Conservation (phyloP, 2,329 filamentous ascomycete species). For the Aspergillus sp. region DNA sequence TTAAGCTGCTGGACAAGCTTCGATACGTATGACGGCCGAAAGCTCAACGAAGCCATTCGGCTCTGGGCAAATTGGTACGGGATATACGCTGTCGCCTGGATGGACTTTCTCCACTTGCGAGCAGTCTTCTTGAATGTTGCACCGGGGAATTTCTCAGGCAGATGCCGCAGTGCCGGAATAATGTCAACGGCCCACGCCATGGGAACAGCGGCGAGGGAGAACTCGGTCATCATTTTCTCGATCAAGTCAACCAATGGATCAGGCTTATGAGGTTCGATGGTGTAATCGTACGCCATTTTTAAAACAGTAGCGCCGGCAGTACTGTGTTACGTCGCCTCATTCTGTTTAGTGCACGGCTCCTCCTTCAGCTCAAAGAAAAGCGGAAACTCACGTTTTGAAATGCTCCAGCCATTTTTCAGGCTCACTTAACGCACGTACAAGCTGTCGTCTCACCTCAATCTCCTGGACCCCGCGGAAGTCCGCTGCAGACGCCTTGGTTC, state of each 20-base stretch:
- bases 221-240: slow-evolving; percentile 38
- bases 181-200: slow-evolving; percentile 47
- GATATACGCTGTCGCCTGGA: slow-evolving; percentile 32
- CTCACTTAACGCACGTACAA: slow-evolving; percentile 41
- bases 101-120: slow-evolving; percentile 28
- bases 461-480: slow-evolving; percentile 45
- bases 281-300: slow-evolving; percentile 36
- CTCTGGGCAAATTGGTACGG: slow-evolving; percentile 46
- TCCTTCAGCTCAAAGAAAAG: slow-evolving; percentile 5
- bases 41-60: slow-evolving; percentile 33
- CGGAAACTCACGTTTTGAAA: slow-evolving; percentile 27
- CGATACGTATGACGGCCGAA: slow-evolving; percentile 41
- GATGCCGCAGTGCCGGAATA: slow-evolving; percentile 33
- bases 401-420: slow-evolving; percentile 41
- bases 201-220: slow-evolving; percentile 41
- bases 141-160: slow-evolving; percentile 48
- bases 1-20: slow-evolving; percentile 37
- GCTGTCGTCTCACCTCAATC: slow-evolving; percentile 41
- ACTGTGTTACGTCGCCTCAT: neutral
- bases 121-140: slow-evolving; percentile 44
- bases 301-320: slow-evolving; percentile 38
- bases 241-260: slow-evolving; percentile 43
- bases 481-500: slow-evolving; percentile 38
- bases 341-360: neutral
- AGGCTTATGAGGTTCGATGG: slow-evolving; percentile 15